phyloP scores from a whole-genome alignment of 2,329 filamentous ascomycete genomes.

The Biscogniauxia marginata region DNA sequence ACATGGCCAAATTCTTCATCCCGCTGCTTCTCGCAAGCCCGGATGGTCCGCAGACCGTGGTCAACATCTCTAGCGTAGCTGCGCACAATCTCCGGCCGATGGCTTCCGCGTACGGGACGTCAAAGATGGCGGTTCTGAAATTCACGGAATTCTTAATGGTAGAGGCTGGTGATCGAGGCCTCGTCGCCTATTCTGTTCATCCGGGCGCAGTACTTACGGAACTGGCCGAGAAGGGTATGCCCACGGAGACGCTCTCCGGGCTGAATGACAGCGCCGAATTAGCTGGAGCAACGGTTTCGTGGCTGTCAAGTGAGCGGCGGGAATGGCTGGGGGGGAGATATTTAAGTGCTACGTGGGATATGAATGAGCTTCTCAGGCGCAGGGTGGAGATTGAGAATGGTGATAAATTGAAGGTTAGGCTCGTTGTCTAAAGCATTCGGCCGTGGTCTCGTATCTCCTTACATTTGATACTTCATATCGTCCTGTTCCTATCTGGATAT shows the following conservation, averaged over 20 bases:
- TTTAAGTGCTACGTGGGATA: constrained; percentile 38
- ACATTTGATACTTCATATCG: too few species aligned
- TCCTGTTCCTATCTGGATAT: too few species aligned
- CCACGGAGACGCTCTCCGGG: constrained; percentile 10
- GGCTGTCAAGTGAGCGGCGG: constrained; percentile 30
- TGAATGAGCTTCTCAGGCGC: constrained; percentile 34
- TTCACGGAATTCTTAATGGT: constrained; percentile 20
- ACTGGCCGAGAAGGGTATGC: constrained; percentile 18
- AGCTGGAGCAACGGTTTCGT: constrained; percentile 28
- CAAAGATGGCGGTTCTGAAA: constrained; percentile 16
- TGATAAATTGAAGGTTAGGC: constrained; percentile 36
- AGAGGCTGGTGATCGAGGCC: constrained; percentile 14
- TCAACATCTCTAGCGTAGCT: constrained; percentile 19
- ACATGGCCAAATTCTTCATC: constrained; percentile 19
- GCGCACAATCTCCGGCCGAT: constrained; percentile 16
- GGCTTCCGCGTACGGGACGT: constrained; percentile 13
- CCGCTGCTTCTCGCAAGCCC: constrained; percentile 14
- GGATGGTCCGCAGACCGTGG: constrained; percentile 12
- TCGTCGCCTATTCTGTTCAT: constrained; percentile 20
- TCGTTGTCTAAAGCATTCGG: constrained; percentile 20
- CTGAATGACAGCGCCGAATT: constrained; percentile 21
- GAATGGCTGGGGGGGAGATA: constrained; percentile 40
- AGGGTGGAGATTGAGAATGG: constrained; percentile 33
- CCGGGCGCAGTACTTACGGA: constrained; percentile 21
- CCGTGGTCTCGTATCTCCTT: too few species aligned